Evolutionary conservation across 768 basidiomycete species (phyloP).

Genomic region (Tulasnella sp.): DNA sequence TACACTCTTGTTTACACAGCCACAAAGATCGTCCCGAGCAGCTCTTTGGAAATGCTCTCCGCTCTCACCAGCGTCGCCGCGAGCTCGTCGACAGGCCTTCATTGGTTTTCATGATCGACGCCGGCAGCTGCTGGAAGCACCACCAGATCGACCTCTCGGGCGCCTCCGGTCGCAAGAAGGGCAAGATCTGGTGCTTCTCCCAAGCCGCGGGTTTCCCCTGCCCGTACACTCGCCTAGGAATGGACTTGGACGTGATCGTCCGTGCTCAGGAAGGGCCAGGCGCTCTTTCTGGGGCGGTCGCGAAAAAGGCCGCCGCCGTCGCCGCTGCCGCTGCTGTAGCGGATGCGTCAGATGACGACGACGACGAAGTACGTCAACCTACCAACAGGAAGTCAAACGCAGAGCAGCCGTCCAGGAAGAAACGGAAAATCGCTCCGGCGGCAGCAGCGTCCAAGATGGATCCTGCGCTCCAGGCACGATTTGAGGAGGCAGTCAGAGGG

Average conservation of each 20-base stretch:
- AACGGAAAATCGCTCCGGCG: constrained; percentile 6
- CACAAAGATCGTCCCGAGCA: constrained; percentile 14
- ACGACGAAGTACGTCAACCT: not conserved
- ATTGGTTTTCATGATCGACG: constrained; percentile 14
- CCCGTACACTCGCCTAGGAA: constrained; percentile 5
- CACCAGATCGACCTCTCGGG: constrained; percentile 10
- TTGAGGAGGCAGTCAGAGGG: constrained; percentile 15
- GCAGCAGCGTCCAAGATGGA: not conserved
- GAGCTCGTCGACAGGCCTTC: constrained; percentile 8
- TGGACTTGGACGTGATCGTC: constrained; percentile 5
- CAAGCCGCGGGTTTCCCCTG: constrained; percentile 9
- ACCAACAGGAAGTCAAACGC: not conserved
- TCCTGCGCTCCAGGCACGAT: not conserved
- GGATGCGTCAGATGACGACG: constrained; percentile 5
- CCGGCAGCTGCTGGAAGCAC: constrained; percentile 13
- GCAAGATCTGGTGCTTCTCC: constrained; percentile 14
- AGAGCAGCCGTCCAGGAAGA: constrained; percentile 5
- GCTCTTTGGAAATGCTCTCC: constrained; percentile 11
- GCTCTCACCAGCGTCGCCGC: constrained; percentile 11
- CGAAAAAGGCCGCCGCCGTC: not conserved
- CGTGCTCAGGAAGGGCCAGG: constrained; percentile 3
- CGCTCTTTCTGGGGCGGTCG: not conserved
- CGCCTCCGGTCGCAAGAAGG: constrained; percentile 10
- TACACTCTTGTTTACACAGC: constrained; percentile 2
- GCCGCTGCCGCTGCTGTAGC: not conserved